Evolutionary conservation across 2,329 filamentous ascomycete species (phyloP).

Genomic region (Xylariaceae sp.): DNA sequence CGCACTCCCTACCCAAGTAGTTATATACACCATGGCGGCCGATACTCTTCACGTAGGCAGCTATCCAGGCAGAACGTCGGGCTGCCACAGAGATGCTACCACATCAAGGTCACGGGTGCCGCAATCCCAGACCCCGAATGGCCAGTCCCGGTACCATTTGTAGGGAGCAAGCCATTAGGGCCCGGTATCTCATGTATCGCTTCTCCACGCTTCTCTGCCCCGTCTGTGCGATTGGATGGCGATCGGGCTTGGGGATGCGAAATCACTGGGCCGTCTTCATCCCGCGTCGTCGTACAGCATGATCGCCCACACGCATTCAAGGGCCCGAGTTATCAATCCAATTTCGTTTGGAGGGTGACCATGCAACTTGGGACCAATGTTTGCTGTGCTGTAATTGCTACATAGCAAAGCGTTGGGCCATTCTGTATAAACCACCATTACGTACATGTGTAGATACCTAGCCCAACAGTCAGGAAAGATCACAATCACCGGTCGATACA

Average conservation of each 20-base stretch:
- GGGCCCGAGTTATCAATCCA: slow-evolving; percentile 7
- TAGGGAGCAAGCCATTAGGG: slow-evolving; percentile 6
- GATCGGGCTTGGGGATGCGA: slow-evolving; percentile 16
- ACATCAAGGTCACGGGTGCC: slow-evolving; percentile 20
- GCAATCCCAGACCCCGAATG: slow-evolving; percentile 16
- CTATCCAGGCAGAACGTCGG: slow-evolving; percentile 15
- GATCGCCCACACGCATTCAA: slow-evolving; percentile 8
- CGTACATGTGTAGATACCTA: not conserved
- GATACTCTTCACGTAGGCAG: slow-evolving; percentile 7
- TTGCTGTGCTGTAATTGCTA: not conserved
- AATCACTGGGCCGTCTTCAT: slow-evolving; percentile 13
- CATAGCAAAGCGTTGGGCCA: not conserved
- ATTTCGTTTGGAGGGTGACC: slow-evolving; percentile 12
- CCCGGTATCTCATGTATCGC: slow-evolving; percentile 14
- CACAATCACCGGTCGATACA: not conserved
- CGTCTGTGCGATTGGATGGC: slow-evolving; percentile 15
- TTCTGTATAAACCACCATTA: not conserved
- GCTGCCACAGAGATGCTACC: slow-evolving; percentile 15
- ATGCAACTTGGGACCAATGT: not conserved
- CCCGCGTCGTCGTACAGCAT: slow-evolving; percentile 14
- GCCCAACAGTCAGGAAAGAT: not conserved
- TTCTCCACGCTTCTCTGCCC: slow-evolving; percentile 14
- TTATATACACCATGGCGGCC: not conserved
- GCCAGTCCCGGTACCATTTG: not conserved
- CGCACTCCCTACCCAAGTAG: not conserved